Base-by-base conservation (phyloP, 345 rosid genomes). In the Gynandropsis gynandra region DNA sequence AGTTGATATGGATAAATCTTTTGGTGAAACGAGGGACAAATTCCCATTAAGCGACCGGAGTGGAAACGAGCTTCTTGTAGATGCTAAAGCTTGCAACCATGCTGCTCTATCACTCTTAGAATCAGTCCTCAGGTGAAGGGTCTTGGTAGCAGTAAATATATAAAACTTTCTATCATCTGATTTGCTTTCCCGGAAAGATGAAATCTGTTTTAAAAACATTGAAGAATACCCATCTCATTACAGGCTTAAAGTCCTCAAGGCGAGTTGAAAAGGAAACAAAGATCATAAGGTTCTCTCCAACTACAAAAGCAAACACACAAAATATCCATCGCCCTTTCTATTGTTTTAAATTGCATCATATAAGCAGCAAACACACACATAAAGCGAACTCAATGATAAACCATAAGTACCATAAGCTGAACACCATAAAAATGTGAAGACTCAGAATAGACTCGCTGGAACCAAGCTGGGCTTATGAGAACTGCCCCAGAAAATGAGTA, bases 101-200 rank as follows among this genome's bases (percentile, higher is more conserved):
- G 94, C 90, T 47, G 68, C 77, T 56, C 95, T 76, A 66, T 92
- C 95, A 42, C 66, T 62, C 56, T 60, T 87, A 11, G 96, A 82
- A 64, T 76, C 84, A 56, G 95, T 85, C 69, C 98, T 78, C 52
- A 92, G 51, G 73, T 92, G 98, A 69, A 92, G 90, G 9, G 98
- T 92, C 75, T 92, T 92, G 12, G 97, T 87, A 18, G 97, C 95
- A 58, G 97, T 92, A 56, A 92, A 85, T 65, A 92, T 81, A 74
- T 89, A 89, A 61, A 89, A 89, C 62, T 80, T 76, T 74, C 82
- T 63, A 55, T 85, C 88, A 54, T 92, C 98, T 4, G 97, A 87
- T 68, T 79, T 92, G 86, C 98, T 92, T 76, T 87, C 98, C 35
- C 99, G 75, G 72, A 87, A 92, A 35, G 99, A 92, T 0, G 95